phyloP scores from a whole-genome alignment of 805 yeast genomes.

The Suhomyces kilbournensis region DNA sequence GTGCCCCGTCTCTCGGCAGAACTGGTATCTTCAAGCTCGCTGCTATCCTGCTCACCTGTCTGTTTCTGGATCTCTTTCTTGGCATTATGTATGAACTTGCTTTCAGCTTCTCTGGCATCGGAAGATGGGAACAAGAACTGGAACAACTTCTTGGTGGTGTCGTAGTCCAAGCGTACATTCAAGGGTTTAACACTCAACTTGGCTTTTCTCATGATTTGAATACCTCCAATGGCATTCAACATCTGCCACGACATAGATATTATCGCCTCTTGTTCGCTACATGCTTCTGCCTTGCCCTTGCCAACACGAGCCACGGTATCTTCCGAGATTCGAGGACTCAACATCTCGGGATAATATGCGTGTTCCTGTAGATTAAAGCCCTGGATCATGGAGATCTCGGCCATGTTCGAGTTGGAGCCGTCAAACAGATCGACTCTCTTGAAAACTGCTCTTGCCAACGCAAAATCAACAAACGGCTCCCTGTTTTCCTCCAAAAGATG shows the following conservation, averaged over 20 bases:
- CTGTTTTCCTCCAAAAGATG: constrained; percentile 63
- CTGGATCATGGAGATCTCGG: constrained; percentile 60
- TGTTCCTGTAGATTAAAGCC: constrained; percentile 61
- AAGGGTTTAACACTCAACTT: constrained; percentile 63
- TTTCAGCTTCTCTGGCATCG: constrained; percentile 24
- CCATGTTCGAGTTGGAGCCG: constrained; percentile 62
- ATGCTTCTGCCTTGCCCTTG: constrained; percentile 9
- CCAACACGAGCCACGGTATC: not conserved
- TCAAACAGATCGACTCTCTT: constrained; percentile 60
- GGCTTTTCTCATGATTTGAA: constrained; percentile 69
- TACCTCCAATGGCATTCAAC: constrained; percentile 87
- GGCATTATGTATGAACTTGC: not conserved
- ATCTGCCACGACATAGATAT: constrained; percentile 60
- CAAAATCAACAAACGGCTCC: constrained; percentile 66
- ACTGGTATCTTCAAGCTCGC: not conserved
- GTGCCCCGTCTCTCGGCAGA: not conserved
- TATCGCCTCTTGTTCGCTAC: constrained; percentile 19
- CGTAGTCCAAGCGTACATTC: constrained; percentile 69
- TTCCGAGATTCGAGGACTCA: constrained; percentile 45
- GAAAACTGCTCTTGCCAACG: constrained; percentile 59
- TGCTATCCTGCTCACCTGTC: not conserved
- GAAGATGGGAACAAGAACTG: constrained; percentile 65
- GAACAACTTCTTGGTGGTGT: constrained; percentile 59
- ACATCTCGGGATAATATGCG: constrained; percentile 66
- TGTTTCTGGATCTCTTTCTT: not conserved